Evolutionary conservation across 2,329 filamentous ascomycete species (phyloP).

Genomic region (Hymenoscyphus scutula): DNA sequence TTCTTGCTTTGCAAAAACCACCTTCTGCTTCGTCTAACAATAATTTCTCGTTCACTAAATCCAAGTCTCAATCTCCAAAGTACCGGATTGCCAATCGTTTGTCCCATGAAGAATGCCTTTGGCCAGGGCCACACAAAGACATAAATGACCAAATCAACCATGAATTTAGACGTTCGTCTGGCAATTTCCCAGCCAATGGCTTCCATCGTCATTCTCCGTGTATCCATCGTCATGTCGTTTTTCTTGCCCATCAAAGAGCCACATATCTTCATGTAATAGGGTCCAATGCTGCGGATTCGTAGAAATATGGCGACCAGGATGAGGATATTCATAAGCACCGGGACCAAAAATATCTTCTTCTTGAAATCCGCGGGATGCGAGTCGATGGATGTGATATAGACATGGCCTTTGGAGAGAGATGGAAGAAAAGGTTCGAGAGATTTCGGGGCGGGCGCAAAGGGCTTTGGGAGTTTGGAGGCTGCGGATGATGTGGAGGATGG

Average conservation of each 20-base stretch:
- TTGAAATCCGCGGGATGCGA: slow-evolving; percentile 68
- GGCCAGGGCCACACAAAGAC: slow-evolving; percentile 73
- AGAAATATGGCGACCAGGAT: slow-evolving; percentile 64
- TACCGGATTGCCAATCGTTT: slow-evolving; percentile 57
- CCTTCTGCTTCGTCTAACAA: slow-evolving; percentile 72
- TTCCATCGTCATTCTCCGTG: slow-evolving; percentile 52
- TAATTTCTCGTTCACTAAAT: slow-evolving; percentile 76
- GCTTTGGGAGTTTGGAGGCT: slow-evolving; percentile 45
- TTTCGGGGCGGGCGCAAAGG: slow-evolving; percentile 66
- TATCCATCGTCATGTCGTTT: slow-evolving; percentile 65
- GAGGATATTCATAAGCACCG: slow-evolving; percentile 70
- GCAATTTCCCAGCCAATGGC: slow-evolving; percentile 51
- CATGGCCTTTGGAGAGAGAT: slow-evolving; percentile 62
- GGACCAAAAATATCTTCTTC: slow-evolving; percentile 77
- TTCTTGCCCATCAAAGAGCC: slow-evolving; percentile 32
- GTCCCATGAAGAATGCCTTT: slow-evolving; percentile 65
- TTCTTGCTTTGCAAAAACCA: slow-evolving; percentile 60
- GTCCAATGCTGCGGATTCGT: slow-evolving; percentile 66
- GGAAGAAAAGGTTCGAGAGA: slow-evolving; percentile 62
- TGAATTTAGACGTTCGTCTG: slow-evolving; percentile 60
- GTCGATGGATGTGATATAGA: slow-evolving; percentile 88
- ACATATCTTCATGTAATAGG: slow-evolving; percentile 59
- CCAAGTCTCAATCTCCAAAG: slow-evolving; percentile 73
- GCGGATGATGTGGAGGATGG: background rate
- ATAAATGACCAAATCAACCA: slow-evolving; percentile 70